These are phyloP conservation scores for Cubamyces lactineus DNA, from an alignment of 768 basidiomycete species.

Conservation along the genomic window DNA sequence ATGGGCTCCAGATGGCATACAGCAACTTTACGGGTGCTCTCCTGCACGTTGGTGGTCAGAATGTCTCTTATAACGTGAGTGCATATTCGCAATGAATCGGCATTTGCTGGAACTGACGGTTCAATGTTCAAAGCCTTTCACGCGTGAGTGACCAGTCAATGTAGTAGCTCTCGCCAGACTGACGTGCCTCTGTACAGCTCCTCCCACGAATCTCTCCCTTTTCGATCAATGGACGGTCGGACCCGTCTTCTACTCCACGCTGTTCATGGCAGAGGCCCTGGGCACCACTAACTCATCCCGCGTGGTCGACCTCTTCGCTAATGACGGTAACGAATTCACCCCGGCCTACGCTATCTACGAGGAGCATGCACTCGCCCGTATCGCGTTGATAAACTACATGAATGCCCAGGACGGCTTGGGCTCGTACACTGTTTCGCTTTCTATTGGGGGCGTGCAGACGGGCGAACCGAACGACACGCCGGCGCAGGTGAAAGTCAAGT, in stretches of 20 bases:
- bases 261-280: slow-evolving; percentile 71
- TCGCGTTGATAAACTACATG: slow-evolving; percentile 76
- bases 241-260: slow-evolving; percentile 71
- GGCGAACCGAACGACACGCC: slow-evolving; percentile 45
- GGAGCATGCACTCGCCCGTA: slow-evolving; percentile 58
- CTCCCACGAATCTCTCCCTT: slow-evolving; percentile 56
- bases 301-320: slow-evolving; percentile 66
- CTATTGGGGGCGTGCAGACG: slow-evolving; percentile 47
- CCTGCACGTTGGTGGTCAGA: slow-evolving; percentile 63
- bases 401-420: slow-evolving; percentile 59
- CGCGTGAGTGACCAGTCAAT: slow-evolving; percentile 29
- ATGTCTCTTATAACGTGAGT: slow-evolving; percentile 65
- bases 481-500: slow-evolving; percentile 56
- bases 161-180: neutral
- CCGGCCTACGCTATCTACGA: slow-evolving; percentile 78
- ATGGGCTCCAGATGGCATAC: slow-evolving; percentile 54
- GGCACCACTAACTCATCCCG: slow-evolving; percentile 67
- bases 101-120: slow-evolving; percentile 4
- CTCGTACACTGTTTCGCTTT: slow-evolving; percentile 54
- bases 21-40: slow-evolving; percentile 48
- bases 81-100: neutral
- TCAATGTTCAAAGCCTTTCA: slow-evolving; percentile 39
- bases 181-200: slow-evolving; percentile 42
- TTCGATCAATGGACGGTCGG: slow-evolving; percentile 76
- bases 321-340: slow-evolving; percentile 53